A percentile compares a stretch with the other conserved stretches of the same genome.
These are phyloP conservation scores for Furcasterigmium sp. DNA, from an alignment of 2,329 filamentous ascomycete genomes.

Conservation along the genomic window DNA sequence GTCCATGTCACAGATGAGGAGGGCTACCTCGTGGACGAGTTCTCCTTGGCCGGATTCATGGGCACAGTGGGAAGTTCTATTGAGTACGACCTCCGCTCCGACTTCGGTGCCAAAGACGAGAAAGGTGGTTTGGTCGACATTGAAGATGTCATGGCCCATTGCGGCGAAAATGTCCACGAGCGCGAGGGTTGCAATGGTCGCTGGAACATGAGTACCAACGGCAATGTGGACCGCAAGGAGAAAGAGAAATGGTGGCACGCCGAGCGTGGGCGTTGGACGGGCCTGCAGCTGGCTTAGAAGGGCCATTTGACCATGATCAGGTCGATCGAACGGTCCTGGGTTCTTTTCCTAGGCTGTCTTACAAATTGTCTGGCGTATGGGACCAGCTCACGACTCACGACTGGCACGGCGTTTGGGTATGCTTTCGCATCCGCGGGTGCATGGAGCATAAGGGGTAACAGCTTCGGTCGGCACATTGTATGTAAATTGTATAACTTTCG, in stretches of 20 bases:
- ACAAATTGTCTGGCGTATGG: too few species aligned
- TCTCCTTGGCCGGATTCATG: constrained; percentile 55
- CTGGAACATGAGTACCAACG: constrained; percentile 36
- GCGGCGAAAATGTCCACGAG: constrained; percentile 36
- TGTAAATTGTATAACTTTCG: too few species aligned
- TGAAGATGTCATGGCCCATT: constrained; percentile 37
- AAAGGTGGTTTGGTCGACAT: constrained; percentile 51
- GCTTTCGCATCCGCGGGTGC: too few species aligned
- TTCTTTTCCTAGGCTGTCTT: too few species aligned
- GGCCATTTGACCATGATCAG: too few species aligned
- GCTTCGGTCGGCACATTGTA: too few species aligned
- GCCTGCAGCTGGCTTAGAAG: constrained; percentile 12
- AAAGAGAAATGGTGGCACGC: constrained; percentile 46
- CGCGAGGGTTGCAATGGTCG: constrained; percentile 38
- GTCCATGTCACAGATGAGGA: constrained; percentile 53
- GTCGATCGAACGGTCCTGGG: too few species aligned
- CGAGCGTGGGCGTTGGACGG: constrained; percentile 39
- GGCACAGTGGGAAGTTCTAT: constrained; percentile 56
- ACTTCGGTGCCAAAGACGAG: constrained; percentile 49
- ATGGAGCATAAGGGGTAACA: too few species aligned
- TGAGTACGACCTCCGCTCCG: constrained; percentile 54
- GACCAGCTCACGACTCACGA: too few species aligned
- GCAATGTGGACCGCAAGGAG: constrained; percentile 37
- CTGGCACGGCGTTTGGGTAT: too few species aligned
- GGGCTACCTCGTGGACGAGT: constrained; percentile 44